Base-by-base conservation (phyloP, 2,329 filamentous ascomycete species). In the Aurifilum marmelostoma region DNA sequence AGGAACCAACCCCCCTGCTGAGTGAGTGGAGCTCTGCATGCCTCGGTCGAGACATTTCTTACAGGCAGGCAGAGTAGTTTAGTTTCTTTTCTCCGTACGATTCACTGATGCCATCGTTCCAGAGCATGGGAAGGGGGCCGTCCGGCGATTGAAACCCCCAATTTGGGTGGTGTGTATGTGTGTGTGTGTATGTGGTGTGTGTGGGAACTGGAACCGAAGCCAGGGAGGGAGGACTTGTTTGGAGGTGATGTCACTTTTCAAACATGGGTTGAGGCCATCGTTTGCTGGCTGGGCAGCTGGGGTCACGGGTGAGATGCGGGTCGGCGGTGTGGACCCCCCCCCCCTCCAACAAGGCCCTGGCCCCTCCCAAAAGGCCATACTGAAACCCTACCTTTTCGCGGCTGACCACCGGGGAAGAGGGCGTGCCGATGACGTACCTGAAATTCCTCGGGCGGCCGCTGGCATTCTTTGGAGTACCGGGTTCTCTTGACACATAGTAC, bases 401-500 rank as follows among this genome's bases (percentile, higher is more conserved):
- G 52, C 24, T 54, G 52, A 54, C 52, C 52, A 16, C 6, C 52
- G 14, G 50, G 2, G 47, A 34, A 34, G n/a, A 34, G 12, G 24
- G 50, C 14, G 14, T 56, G 52, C 24, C 43, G 27, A 56, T 56
- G 52, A 56, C 52, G 52, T 56, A 56, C 27, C 27, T 6, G 32
- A 21, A 56, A 56, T 56, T 56, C 52, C 52, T 29, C 27, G 16
- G 50, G 52, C 52, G 52, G 52, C 52, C 52, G 52, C 52, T 56
- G 52, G 27, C 24, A 56, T 18, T 56, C 24, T 56, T 56, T 29
- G 24, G 27, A 5, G 52, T 47, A 47, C 43, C 43, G 18, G 18
- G 18, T 47, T 27, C 11, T 29, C n/a, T 56, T 29, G 52, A 56
- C 52, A 56, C 52, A 56, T 56, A 24, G 52, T 56, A n/a, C 18